A percentile compares a stretch with the other conserved stretches of the same genome.
Conservation (phyloP, 1,139 yeast genomes). For the Zygosaccharomyces pseudobailii region DNA sequence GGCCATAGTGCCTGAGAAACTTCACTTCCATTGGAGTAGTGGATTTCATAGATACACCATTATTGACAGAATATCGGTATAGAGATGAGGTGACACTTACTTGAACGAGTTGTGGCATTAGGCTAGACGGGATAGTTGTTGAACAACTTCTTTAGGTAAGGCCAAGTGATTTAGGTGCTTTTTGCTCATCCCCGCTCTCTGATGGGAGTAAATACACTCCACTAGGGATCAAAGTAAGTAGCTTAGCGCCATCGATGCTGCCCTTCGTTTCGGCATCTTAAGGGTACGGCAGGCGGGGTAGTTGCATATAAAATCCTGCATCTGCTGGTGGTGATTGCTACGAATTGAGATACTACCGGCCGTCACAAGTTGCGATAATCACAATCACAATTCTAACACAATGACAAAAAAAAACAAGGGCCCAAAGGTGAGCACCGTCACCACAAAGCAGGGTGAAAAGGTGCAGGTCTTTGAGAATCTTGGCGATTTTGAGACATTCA, state of each 20-base stretch:
- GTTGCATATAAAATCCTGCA: neutral
- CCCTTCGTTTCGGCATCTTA: neutral
- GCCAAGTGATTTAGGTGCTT: neutral
- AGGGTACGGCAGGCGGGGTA: neutral
- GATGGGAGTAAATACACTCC: neutral
- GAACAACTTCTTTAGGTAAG: neutral
- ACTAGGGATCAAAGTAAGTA: neutral
- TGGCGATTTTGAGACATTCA: conserved; percentile 55
- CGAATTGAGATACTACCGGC: too few relatives aligned
- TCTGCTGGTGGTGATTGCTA: too few relatives aligned
- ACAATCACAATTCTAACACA: neutral
- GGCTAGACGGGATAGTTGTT: neutral
- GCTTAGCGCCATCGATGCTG: neutral
- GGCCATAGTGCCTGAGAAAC: conserved; percentile 29
- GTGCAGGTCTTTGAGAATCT: conserved; percentile 54
- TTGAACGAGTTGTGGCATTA: too few relatives aligned
- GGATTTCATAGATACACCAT: too few relatives aligned
- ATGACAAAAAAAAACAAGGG: conserved; percentile 32
- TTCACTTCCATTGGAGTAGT: neutral
- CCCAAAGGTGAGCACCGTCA: conserved; percentile 25
- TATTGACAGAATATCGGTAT: too few relatives aligned
- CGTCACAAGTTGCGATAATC: too few relatives aligned
- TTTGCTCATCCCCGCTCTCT: neutral
- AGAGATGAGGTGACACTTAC: neutral
- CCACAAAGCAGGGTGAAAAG: conserved; percentile 30